These are phyloP conservation scores for Mortierella claussenii DNA, from an alignment of 192 early-diverging fungal genomes.

Conservation along the genomic window DNA sequence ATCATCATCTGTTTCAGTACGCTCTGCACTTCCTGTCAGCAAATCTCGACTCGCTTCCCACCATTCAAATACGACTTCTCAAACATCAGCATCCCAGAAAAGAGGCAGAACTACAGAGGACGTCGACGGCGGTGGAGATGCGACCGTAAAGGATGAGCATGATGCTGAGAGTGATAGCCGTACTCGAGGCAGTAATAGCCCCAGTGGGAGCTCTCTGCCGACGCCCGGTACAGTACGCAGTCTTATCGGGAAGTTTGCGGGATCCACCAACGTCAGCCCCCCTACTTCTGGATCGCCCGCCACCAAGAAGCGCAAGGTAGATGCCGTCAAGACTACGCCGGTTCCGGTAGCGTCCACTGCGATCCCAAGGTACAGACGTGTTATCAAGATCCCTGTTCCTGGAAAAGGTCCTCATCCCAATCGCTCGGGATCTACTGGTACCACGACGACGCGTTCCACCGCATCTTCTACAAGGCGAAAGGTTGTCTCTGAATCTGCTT, in stretches of 20 bases:
- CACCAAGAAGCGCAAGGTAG: constrained; percentile 17
- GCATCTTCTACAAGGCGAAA: constrained; percentile 15
- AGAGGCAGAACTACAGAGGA: constrained; percentile 11
- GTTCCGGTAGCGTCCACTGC: constrained; percentile 1
- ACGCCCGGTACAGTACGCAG: constrained; percentile 32
- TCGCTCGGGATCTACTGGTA: constrained; percentile 8
- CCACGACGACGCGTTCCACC: neutral
- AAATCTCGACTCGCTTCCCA: constrained; percentile 4
- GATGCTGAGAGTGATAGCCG: constrained; percentile 1
- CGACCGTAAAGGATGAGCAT: constrained; percentile 1
- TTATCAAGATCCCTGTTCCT: constrained; percentile 39
- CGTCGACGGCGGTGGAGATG: neutral
- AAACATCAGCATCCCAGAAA: neutral
- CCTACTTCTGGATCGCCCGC: constrained; percentile 30
- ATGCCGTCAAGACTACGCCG: constrained; percentile 15
- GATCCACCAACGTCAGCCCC: constrained; percentile 5
- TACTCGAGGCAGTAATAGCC: neutral
- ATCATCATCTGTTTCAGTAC: neutral
- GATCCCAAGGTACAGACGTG: constrained; percentile 22
- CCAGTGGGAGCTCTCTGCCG: constrained; percentile 8
- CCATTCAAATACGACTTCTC: neutral
- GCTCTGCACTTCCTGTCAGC: constrained; percentile 25
- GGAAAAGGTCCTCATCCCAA: neutral
- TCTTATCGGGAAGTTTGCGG: constrained; percentile 35
- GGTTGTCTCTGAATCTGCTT: neutral